Evolutionary conservation across 768 basidiomycete species (phyloP), one percentile per base, ranked within the genome.

Genomic region (Pulveroboletus ravenelii): DNA sequence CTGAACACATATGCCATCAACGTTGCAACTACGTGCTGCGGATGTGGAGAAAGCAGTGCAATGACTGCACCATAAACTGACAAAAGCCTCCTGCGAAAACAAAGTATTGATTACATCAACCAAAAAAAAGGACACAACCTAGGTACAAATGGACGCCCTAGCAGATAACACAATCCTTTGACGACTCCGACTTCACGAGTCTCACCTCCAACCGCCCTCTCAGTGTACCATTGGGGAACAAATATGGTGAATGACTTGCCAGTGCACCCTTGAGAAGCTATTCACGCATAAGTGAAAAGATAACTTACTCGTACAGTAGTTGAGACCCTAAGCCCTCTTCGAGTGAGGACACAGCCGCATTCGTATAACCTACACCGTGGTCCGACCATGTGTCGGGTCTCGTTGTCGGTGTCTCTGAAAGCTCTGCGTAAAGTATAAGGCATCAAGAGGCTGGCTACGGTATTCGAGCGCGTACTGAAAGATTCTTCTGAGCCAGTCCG

Each of bases 171-270:
- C 60, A 61, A 6, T 35, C 45, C 29, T 50, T 60, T 23, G 47
- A 40, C 8, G 48, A 45, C 41, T 48, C 56, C 0, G 35, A 17
- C 51, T 49, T 51, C 3, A 47, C 38, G 13, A 61, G 41, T 25
- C 37, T 51, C 18, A 45, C 54, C 30, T 61, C 60, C 40, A 61
- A 41, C 9, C 53, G 44, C 5, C 47, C 60, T 47, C 47, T 53
- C 37, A 62, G n/a, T 10, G 60, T 61, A 25, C 57, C 60, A 31
- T 62, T 60, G 15, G 57, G 50, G 3, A 35, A 38, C 7, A 59
- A 14, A 13, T 61, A 61, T 3, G 13, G 49, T 1, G 60, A 61
- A 20, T 35, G 41, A 7, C 60, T 32, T 62, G 34, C 31, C 3
- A 15, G 18, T 15, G 0, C 18, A 20, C 9, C 34, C 15, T 32